These are phyloP conservation scores for Fusarium sambucinum DNA, from an alignment of 2,329 filamentous ascomycete species.

Conservation along the genomic window DNA sequence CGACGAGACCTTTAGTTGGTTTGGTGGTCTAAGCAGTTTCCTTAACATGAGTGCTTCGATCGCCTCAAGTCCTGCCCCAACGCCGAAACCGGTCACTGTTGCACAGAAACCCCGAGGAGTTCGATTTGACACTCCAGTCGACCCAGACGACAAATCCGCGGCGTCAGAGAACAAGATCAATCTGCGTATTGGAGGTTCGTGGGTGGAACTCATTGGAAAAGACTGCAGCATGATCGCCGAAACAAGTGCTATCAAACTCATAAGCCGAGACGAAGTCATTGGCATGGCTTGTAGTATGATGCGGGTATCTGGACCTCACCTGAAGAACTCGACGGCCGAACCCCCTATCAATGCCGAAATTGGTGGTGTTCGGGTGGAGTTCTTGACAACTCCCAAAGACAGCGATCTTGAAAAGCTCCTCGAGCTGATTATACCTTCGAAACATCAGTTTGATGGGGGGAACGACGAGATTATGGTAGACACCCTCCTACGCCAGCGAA, in stretches of 20 bases:
- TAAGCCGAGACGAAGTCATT: slow-evolving; percentile 78
- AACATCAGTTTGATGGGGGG: slow-evolving; percentile 84
- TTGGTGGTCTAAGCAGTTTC: slow-evolving; percentile 92
- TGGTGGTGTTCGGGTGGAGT: slow-evolving; percentile 77
- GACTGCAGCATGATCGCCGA: slow-evolving; percentile 80
- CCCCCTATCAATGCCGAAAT: slow-evolving; percentile 74
- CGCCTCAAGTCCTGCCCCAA: slow-evolving; percentile 74
- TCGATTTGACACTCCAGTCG: slow-evolving; percentile 67
- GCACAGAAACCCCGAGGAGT: slow-evolving; percentile 67
- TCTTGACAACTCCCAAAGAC: slow-evolving; percentile 78
- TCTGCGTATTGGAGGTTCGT: slow-evolving; percentile 79
- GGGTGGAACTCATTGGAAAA: slow-evolving; percentile 81
- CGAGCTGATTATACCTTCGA: slow-evolving; percentile 89
- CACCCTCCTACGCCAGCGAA: slow-evolving; percentile 85
- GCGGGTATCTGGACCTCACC: slow-evolving; percentile 78
- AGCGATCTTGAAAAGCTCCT: slow-evolving; percentile 84
- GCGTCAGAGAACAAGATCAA: slow-evolving; percentile 76
- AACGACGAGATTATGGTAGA: slow-evolving; percentile 97
- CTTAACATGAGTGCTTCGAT: slow-evolving; percentile 90
- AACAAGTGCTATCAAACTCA: slow-evolving; percentile 84
- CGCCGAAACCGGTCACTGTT: slow-evolving; percentile 52
- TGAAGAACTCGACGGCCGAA: slow-evolving; percentile 63
- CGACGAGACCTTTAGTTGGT: slow-evolving; percentile 88
- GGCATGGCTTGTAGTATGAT: slow-evolving; percentile 81
- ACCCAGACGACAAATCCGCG: slow-evolving; percentile 61